Percentiles rank a stretch among this genome's conserved stretches.
These are phyloP conservation scores for Nemania sp. DNA, from an alignment of 2,329 filamentous ascomycete species.

Conservation along the genomic window DNA sequence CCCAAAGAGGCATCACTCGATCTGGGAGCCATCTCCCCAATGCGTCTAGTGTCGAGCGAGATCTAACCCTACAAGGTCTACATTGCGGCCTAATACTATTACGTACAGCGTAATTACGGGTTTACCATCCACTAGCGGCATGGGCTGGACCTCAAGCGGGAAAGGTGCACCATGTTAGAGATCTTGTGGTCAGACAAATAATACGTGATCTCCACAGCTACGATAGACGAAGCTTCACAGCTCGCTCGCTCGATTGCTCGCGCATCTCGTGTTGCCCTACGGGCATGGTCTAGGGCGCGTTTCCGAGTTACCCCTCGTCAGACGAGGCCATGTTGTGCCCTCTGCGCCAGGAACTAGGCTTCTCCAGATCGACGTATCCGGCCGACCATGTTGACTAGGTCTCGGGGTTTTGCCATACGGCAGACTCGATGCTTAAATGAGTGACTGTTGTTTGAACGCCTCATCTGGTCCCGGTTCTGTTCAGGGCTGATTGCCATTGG, in stretches of 20 bases:
- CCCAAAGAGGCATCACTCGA: constrained; percentile 18
- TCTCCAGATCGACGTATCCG: constrained; percentile 44
- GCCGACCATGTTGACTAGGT: constrained; percentile 28
- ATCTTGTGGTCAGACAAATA: constrained; percentile 30
- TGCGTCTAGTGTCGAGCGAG: constrained; percentile 20
- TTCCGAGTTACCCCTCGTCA: constrained; percentile 35
- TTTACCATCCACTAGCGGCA: neutral
- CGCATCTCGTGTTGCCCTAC: constrained; percentile 25
- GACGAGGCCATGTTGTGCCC: constrained; percentile 29
- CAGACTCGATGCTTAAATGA: constrained; percentile 25
- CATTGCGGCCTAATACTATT: constrained; percentile 10
- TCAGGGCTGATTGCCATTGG: constrained; percentile 10
- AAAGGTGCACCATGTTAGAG: constrained; percentile 25
- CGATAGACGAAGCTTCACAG: constrained; percentile 27
- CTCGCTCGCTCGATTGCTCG: constrained; percentile 15
- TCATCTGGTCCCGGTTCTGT: constrained; percentile 27
- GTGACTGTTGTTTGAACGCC: constrained; percentile 19
- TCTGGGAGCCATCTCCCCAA: constrained; percentile 23
- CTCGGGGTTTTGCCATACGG: constrained; percentile 40
- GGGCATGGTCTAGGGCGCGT: constrained; percentile 33
- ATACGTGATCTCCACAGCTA: constrained; percentile 30
- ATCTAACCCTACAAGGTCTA: constrained; percentile 1
- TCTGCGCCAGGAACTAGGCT: constrained; percentile 32
- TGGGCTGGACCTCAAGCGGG: constrained; percentile 18
- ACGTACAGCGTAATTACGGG: constrained; percentile 5